phyloP scores from a whole-genome alignment of 192 early-diverging fungal genomes.

The Chytriomyces confervae region DNA sequence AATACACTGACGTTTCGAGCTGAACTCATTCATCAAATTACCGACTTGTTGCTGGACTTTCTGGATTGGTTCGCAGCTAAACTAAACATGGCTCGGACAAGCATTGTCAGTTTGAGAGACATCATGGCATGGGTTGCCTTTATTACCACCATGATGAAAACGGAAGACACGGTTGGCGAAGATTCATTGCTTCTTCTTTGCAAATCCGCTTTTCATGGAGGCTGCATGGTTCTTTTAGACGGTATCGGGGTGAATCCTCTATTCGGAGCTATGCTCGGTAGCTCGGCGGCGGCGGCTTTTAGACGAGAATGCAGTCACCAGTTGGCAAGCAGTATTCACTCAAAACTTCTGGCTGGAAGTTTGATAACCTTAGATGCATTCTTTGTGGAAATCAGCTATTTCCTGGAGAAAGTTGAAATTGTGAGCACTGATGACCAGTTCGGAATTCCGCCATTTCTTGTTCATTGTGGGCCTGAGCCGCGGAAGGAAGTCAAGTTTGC shows the following conservation, averaged over 20 bases:
- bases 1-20: not conserved
- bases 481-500: constrained; percentile 71
- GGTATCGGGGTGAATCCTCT: constrained; percentile 83
- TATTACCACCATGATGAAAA: constrained; percentile 54
- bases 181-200: constrained; percentile 2
- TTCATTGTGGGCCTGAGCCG: constrained; percentile 66
- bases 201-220: constrained; percentile 82
- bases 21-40: not conserved
- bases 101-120: constrained; percentile 82
- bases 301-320: constrained; percentile 23
- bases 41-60: constrained; percentile 77
- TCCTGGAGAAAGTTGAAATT: constrained; percentile 27
- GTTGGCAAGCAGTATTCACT: constrained; percentile 19
- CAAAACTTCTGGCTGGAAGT: not conserved
- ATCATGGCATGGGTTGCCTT: constrained; percentile 93
- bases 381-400: constrained; percentile 20
- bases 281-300: constrained; percentile 20
- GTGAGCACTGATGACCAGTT: constrained; percentile 46
- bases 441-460: constrained; percentile 82
- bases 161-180: not conserved
- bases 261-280: constrained; percentile 45
- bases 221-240: constrained; percentile 88
- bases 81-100: constrained; percentile 59
- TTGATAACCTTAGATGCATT: constrained; percentile 5
- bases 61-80: constrained; percentile 75